Evolutionary conservation across 2,329 filamentous ascomycete genomes (phyloP), one percentile per base, ranked within the genome.

Genomic region (Colletotrichum viniferum): DNA sequence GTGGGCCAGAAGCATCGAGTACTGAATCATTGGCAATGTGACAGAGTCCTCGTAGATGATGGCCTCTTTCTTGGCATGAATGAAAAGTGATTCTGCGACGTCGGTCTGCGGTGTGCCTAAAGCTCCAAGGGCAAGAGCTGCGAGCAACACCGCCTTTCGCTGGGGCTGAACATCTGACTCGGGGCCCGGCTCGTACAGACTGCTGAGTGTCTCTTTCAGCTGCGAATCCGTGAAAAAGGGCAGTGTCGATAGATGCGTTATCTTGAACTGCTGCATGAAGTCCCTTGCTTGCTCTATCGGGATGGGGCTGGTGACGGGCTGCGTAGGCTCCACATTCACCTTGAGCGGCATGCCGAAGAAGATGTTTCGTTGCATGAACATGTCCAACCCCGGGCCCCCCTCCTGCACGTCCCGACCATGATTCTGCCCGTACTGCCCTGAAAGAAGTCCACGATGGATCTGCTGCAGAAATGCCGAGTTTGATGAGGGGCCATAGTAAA

Each of bases 391-490:
- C 1, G 78, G 76, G 3, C 80, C 78, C 12, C 78, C 80, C 61
- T 81, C 80, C 32, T 77, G 78, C 34, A 79, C 77, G 30, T 80
- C 78, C 18, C 72, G 74, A 16, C 48, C 30, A 18, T 73, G 74
- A 12, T 38, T 72, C 4, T 73, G 68, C 36, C 78, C 71, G 7
- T 76, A 76, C 30, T 75, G 69, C 2, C 56, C 73, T 3, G 77
- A 81, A 6, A 82, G 68, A 13, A 82, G 77, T 24, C 79, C 78
- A 18, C 80, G 73, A 56, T 82, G 81, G 7, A 82, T 68, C 66
- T 82, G 81, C 38, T 82, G 81, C 26, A 82, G 71, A 58, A 82
- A 82, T 8, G 81, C 81, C 28, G 82, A 82, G 38, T 80, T 81
- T 5, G 80, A 81, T 3, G 80, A 81, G 9, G 80, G 78, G 2